Base-by-base conservation (phyloP, 108 stramenopile species). In the Cylindrotheca closterium region DNA sequence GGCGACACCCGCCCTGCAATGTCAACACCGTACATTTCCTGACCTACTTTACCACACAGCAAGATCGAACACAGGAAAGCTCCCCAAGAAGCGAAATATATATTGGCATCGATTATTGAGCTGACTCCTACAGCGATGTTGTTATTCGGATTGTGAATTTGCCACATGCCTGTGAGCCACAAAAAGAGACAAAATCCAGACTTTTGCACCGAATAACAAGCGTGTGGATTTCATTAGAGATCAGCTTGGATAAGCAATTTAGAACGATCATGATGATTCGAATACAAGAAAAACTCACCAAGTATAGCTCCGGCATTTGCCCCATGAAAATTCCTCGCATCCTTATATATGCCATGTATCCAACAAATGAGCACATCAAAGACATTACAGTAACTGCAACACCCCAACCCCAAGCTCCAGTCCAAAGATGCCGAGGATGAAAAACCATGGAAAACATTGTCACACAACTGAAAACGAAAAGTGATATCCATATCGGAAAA, bases 41-140 rank as follows among this genome's bases (percentile, higher is more conserved):
- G 67, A 12, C 34, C 47, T 24, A 77, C 18, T 37, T 63, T 2
- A 1, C 46, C 63, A 2, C 25, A 32, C 49, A 81, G 58, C 23
- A 37, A 77, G 1, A 81, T 5, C 30, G 1, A 53, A 19, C 22
- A 28, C 19, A 29, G 57, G 30, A 81, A 63, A 28, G 64, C 42
- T 3, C 60, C 15, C 80, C 80, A 81, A 22, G 71, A 71, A 17
- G 55, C 63, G 50, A 81, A 76, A 51, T 81, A 81, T 3, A 81
- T 31, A 57, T 81, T 81, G 51, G 75, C 69, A 66, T 81, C 72
- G 46, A 60, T 18, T n/a, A 77, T 28, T 23, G 51, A 29, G 8
- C 31, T 63, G 21, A 32, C 58, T 3, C 51, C 57, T 0, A 77
- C 60, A 0, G 75, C 80, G 19, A 81, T 66, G 21, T 47, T 55